Conservation (phyloP, 768 basidiomycete genomes). For the Panaeolus papilionaceus region DNA sequence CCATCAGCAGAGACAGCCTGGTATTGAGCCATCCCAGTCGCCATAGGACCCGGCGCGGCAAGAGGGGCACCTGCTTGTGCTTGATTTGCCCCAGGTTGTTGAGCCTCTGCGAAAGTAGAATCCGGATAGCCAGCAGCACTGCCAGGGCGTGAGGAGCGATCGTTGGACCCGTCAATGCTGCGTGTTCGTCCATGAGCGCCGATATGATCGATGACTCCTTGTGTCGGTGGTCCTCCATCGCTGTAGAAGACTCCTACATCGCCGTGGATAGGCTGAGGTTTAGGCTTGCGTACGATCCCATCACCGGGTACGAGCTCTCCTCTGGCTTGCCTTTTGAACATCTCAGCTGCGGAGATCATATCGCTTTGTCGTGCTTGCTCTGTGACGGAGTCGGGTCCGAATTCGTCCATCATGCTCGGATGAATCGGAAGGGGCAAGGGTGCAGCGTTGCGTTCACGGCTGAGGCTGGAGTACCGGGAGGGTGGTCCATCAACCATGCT, state of each 20-base stretch:
- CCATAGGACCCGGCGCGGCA: slow-evolving; percentile 16
- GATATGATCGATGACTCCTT: slow-evolving; percentile 1
- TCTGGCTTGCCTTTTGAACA: slow-evolving; percentile 68
- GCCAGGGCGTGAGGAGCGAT: slow-evolving; percentile 20
- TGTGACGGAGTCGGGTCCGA: slow-evolving; percentile 31
- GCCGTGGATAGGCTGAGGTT: slow-evolving; percentile 34
- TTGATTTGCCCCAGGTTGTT: slow-evolving; percentile 8
- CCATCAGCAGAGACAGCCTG: slow-evolving; percentile 38
- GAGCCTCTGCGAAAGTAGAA: slow-evolving; percentile 12
- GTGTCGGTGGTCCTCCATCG: not conserved
- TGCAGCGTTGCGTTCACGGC: slow-evolving; percentile 21
- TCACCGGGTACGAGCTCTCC: slow-evolving; percentile 53
- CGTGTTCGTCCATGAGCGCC: slow-evolving; percentile 13
- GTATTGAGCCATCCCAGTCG: slow-evolving; percentile 34
- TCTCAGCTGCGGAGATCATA: slow-evolving; percentile 62
- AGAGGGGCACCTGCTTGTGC: slow-evolving; percentile 19
- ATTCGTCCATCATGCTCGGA: slow-evolving; percentile 38
- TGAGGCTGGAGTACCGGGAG: slow-evolving; percentile 22
- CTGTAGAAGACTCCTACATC: slow-evolving; percentile 31
- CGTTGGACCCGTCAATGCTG: slow-evolving; percentile 21
- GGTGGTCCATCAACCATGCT: slow-evolving; percentile 20
- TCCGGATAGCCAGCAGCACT: slow-evolving; percentile 7
- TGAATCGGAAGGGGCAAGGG: slow-evolving; percentile 26
- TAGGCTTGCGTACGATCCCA: slow-evolving; percentile 37
- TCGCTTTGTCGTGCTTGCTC: slow-evolving; percentile 33